Evolutionary conservation across 805 yeast species (phyloP).

Genomic region (Metschnikowia lochheadii): DNA sequence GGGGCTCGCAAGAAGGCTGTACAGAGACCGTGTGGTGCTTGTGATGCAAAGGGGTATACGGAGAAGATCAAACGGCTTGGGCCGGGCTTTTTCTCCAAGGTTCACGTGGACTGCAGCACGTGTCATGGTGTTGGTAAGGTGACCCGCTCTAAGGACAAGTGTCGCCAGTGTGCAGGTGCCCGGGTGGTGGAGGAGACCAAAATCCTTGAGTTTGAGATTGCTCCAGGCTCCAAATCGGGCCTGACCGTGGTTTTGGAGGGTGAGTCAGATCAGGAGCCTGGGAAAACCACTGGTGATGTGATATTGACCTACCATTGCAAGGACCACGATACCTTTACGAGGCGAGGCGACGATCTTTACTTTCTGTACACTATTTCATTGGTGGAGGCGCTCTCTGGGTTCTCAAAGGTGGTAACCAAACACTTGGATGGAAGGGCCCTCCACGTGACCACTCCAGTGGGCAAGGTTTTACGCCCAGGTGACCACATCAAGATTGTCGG

Average conservation of each 20-base stretch:
- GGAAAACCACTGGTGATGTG: slow-evolving; percentile 74
- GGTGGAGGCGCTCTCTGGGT: slow-evolving; percentile 83
- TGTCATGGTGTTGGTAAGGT: slow-evolving; percentile 72
- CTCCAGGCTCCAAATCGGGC: slow-evolving; percentile 62
- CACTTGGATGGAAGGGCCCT: slow-evolving; percentile 80
- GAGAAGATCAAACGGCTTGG: slow-evolving; percentile 61
- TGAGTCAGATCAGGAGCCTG: slow-evolving; percentile 76
- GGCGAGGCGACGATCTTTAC: slow-evolving; percentile 63
- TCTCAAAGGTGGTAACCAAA: slow-evolving; percentile 56
- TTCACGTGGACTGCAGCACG: slow-evolving; percentile 53
- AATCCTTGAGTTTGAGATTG: slow-evolving; percentile 70
- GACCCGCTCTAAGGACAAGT: slow-evolving; percentile 60
- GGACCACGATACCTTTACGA: slow-evolving; percentile 45
- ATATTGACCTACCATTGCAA: slow-evolving; percentile 55
- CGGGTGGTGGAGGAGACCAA: slow-evolving; percentile 61
- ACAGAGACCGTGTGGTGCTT: slow-evolving; percentile 53
- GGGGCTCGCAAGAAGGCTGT: slow-evolving; percentile 66
- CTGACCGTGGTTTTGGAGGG: slow-evolving; percentile 59
- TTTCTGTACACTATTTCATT: slow-evolving; percentile 59
- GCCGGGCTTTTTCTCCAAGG: slow-evolving; percentile 70
- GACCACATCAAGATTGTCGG: slow-evolving; percentile 57
- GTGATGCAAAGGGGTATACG: slow-evolving; percentile 69
- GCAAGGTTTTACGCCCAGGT: slow-evolving; percentile 78
- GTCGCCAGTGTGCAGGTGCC: slow-evolving; percentile 72
- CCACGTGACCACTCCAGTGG: slow-evolving; percentile 60